These are phyloP conservation scores for Linum trigynum DNA, from an alignment of 345 rosid species.

Conservation along the genomic window DNA sequence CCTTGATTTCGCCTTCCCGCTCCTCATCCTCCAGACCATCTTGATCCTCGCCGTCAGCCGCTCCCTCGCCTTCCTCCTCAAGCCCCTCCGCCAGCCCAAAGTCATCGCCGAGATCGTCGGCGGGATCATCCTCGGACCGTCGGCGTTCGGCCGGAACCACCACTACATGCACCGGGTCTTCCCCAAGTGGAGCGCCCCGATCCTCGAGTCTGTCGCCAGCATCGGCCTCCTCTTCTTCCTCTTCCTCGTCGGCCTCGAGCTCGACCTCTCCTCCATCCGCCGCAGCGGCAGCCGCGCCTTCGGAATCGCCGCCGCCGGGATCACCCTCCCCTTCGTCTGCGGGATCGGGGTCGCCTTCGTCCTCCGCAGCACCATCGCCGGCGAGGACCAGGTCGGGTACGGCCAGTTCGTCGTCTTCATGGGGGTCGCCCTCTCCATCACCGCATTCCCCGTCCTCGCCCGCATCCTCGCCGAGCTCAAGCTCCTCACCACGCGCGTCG, in stretches of 20 bases:
- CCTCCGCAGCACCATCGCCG: constrained; percentile 38
- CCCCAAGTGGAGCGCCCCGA: constrained; percentile 65
- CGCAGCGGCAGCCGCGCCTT: constrained; percentile 59
- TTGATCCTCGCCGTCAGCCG: constrained; percentile 57
- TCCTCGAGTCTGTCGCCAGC: constrained; percentile 66
- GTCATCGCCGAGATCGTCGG: constrained; percentile 92
- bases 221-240: constrained; percentile 84
- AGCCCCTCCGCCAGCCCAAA: constrained; percentile 88
- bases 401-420: constrained; percentile 64
- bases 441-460: constrained; percentile 88
- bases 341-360: constrained; percentile 60
- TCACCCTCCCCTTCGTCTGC: constrained; percentile 53
- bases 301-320: constrained; percentile 66
- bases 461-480: constrained; percentile 88
- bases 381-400: constrained; percentile 44
- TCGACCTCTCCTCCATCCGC: constrained; percentile 53
- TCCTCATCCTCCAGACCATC: constrained; percentile 62
- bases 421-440: constrained; percentile 93
- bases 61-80: constrained; percentile 58
- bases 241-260: constrained; percentile 84
- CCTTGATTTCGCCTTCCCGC: constrained; percentile 65
- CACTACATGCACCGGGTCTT: constrained; percentile 39
- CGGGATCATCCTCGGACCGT: constrained; percentile 76
- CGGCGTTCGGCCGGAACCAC: constrained; percentile 57
- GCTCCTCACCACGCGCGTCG: constrained; percentile 55